Percentiles rank a stretch among this genome's conserved stretches.
phyloP scores from a whole-genome alignment of 2,329 filamentous ascomycete species.

The Chaetomiaceae sp. region DNA sequence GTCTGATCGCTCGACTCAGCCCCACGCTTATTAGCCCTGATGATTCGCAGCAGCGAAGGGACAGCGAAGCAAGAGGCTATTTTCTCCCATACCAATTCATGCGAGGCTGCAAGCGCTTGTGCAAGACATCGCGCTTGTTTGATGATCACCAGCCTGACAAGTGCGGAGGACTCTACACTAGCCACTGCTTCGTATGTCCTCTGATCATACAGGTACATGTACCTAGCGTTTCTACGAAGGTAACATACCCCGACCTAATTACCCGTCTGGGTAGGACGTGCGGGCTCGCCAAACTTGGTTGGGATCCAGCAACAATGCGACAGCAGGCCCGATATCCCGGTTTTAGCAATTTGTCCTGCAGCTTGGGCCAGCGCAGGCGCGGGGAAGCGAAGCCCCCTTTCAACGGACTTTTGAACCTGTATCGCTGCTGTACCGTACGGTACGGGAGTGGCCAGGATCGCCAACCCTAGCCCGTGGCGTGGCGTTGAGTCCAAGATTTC shows the following conservation, averaged over 20 bases:
- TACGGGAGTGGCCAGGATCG: too few species aligned
- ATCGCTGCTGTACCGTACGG: not conserved
- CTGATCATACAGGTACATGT: too few species aligned
- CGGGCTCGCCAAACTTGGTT: not conserved
- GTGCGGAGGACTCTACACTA: too few species aligned
- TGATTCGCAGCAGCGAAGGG: not conserved
- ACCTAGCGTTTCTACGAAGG: not conserved
- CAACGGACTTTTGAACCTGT: not conserved
- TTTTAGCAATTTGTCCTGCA: not conserved
- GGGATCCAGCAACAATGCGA: not conserved
- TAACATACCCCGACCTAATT: not conserved
- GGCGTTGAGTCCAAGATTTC: too few species aligned
- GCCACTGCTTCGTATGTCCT: too few species aligned
- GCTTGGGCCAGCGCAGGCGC: not conserved
- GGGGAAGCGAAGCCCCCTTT: slow-evolving; percentile 3
- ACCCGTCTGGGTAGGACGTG: not conserved
- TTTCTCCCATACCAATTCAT: not conserved
- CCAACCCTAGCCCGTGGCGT: too few species aligned
- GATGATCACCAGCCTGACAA: not conserved
- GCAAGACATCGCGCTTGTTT: not conserved
- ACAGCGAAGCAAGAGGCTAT: not conserved
- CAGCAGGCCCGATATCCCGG: slow-evolving; percentile 11
- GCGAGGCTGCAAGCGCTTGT: not conserved
- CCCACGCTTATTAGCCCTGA: slow-evolving; percentile 3
- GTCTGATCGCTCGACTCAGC: not conserved